phyloP scores from a whole-genome alignment of 148 eudicot species.

The Rhododendron simsii region DNA sequence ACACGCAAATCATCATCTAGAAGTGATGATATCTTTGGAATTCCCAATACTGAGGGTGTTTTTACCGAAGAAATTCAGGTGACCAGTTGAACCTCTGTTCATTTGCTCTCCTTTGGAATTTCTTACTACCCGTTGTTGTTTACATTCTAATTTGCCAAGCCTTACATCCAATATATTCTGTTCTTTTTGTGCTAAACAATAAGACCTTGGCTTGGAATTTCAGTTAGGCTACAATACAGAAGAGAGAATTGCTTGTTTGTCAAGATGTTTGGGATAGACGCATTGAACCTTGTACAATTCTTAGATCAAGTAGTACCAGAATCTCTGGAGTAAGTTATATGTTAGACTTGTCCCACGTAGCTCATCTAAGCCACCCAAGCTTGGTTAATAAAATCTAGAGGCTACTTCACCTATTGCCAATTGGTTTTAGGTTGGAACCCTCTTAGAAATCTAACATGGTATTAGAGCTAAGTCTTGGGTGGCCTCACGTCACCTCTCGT shows the following conservation, averaged over 20 bases:
- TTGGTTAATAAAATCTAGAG: too few species aligned
- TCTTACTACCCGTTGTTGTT: not conserved
- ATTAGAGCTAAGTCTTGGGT: too few species aligned
- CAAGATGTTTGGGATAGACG: not conserved
- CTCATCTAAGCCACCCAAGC: too few species aligned
- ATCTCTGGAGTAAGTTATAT: not conserved
- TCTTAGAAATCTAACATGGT: too few species aligned
- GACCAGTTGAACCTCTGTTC: not conserved
- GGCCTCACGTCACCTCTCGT: too few species aligned
- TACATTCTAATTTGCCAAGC: not conserved
- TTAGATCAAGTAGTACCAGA: not conserved
- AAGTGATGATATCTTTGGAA: not conserved
- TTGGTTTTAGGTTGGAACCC: too few species aligned
- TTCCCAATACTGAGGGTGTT: slow-evolving; percentile 1
- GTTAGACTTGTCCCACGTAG: too few species aligned
- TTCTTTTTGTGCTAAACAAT: not conserved
- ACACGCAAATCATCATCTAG: not conserved
- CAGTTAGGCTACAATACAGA: not conserved
- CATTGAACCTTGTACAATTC: not conserved
- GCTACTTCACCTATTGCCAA: too few species aligned
- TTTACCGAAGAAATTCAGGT: slow-evolving; percentile 17
- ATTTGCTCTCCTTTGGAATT: not conserved
- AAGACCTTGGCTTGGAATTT: not conserved
- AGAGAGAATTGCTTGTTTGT: not conserved
- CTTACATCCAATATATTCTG: not conserved